Conservation (phyloP, 2,329 filamentous ascomycete species). For the Mariannaea sp. region DNA sequence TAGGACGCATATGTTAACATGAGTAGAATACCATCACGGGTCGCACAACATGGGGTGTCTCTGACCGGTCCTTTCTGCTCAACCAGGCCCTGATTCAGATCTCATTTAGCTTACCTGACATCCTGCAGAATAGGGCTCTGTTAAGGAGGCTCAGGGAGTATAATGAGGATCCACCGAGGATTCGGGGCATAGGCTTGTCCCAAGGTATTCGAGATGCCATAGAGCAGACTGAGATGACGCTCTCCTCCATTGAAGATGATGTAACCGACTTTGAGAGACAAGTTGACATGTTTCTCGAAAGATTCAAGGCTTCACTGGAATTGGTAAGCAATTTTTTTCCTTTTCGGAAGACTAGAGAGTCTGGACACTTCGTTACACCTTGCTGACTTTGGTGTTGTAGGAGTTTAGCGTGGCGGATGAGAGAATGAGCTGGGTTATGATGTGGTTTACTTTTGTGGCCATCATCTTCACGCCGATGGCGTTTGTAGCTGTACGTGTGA, state of each 20-base stretch:
- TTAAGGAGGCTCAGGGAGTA: constrained; percentile 6
- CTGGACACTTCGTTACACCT: no score
- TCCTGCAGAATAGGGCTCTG: constrained; percentile 1
- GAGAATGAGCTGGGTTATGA: constrained; percentile 19
- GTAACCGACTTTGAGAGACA: constrained; percentile 5
- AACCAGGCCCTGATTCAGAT: constrained; percentile 9
- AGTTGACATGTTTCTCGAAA: constrained; percentile 13
- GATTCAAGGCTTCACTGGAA: constrained; percentile 9
- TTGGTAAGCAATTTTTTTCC: background rate
- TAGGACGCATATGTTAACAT: background rate
- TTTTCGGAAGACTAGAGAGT: no score
- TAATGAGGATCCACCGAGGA: background rate
- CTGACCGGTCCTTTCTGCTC: constrained; percentile 6
- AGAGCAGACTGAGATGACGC: background rate
- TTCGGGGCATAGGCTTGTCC: background rate
- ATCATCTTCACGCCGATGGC: constrained; percentile 12
- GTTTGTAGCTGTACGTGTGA: constrained; percentile 7
- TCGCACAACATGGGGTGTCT: constrained; percentile 6
- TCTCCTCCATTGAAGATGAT: constrained; percentile 5
- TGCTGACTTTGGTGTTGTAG: background rate
- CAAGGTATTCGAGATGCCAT: background rate
- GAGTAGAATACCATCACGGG: constrained; percentile 1
- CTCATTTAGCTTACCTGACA: constrained; percentile 6
- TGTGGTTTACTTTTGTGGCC: constrained; percentile 15
- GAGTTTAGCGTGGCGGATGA: constrained; percentile 5